phyloP scores from a whole-genome alignment of 768 basidiomycete species.

The Pisolithus orientalis region DNA sequence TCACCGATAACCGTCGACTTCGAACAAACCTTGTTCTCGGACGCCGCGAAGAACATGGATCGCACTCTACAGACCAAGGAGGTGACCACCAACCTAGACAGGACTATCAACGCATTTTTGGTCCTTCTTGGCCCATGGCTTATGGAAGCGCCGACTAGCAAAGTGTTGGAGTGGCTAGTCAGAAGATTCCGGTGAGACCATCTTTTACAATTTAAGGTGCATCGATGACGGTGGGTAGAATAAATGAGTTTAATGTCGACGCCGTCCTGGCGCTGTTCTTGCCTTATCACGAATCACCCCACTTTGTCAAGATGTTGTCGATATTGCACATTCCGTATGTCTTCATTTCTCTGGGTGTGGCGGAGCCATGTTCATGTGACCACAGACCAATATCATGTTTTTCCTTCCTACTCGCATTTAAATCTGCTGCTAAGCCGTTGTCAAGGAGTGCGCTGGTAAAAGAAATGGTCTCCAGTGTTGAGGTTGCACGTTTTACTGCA shows the following conservation, averaged over 20 bases:
- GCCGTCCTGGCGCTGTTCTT: slow-evolving; percentile 75
- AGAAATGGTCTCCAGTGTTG: slow-evolving; percentile 66
- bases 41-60: slow-evolving; percentile 67
- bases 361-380: slow-evolving; percentile 2
- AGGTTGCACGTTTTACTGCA: slow-evolving; percentile 67
- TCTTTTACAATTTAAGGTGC: background rate
- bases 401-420: slow-evolving; percentile 68
- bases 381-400: slow-evolving; percentile 55
- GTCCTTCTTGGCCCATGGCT: slow-evolving; percentile 73
- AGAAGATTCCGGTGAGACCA: slow-evolving; percentile 74
- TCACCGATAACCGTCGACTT: slow-evolving; percentile 32
- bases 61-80: slow-evolving; percentile 67
- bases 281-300: slow-evolving; percentile 91
- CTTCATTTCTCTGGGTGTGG: background rate
- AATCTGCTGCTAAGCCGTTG: slow-evolving; percentile 71
- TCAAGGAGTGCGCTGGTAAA: slow-evolving; percentile 66
- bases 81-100: slow-evolving; percentile 58
- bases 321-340: slow-evolving; percentile 74
- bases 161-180: slow-evolving; percentile 92
- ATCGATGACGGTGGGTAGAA: slow-evolving; percentile 37
- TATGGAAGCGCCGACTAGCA: slow-evolving; percentile 73
- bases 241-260: slow-evolving; percentile 90
- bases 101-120: slow-evolving; percentile 54
- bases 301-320: slow-evolving; percentile 89
- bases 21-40: slow-evolving; percentile 75